Evolutionary conservation across 176 grass and related monocot genomes (phyloP).

Genomic region (Aechmea fasciata): DNA sequence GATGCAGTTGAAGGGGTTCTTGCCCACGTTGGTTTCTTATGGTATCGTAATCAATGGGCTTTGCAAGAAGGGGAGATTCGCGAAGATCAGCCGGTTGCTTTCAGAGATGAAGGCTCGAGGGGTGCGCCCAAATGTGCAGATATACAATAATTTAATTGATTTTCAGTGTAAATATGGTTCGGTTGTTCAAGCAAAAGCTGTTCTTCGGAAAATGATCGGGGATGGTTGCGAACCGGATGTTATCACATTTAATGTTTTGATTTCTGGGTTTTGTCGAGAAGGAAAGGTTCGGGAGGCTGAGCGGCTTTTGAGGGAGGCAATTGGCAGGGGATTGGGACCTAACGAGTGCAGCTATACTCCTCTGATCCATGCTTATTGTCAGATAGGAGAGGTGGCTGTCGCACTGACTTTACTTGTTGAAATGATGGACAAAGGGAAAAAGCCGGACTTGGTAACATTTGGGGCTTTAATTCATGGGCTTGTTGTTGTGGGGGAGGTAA

Average conservation of each 20-base stretch:
- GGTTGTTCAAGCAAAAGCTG: conserved; percentile 33
- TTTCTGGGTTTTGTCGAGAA: conserved; percentile 42
- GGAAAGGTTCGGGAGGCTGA: conserved; percentile 32
- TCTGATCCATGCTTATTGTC: conserved; percentile 47
- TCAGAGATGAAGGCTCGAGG: conserved; percentile 47
- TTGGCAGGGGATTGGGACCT: conserved; percentile 42
- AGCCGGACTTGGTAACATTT: conserved; percentile 58
- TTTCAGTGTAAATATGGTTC: conserved; percentile 38
- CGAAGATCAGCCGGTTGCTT: conserved; percentile 33
- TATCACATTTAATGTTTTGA: conserved; percentile 64
- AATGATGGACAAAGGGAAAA: conserved; percentile 49
- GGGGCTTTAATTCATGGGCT: conserved; percentile 67
- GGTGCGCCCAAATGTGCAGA: conserved; percentile 43
- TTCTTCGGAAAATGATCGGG: conserved; percentile 59
- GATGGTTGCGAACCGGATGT: conserved; percentile 34
- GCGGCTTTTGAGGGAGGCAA: conserved; percentile 39
- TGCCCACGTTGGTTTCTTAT: conserved; percentile 53
- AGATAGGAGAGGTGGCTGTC: conserved; percentile 29
- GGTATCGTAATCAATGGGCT: conserved; percentile 54
- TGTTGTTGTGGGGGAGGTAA: conserved; percentile 40
- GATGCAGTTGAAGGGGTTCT: conserved; percentile 59
- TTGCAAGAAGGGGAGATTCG: conserved; percentile 40
- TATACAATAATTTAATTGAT: conserved; percentile 59
- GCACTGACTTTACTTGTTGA: conserved; percentile 58
- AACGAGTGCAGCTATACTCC: conserved; percentile 61